Evolutionary conservation across 1,139 yeast genomes (phyloP).

Genomic region (Yueomyces sp.): DNA sequence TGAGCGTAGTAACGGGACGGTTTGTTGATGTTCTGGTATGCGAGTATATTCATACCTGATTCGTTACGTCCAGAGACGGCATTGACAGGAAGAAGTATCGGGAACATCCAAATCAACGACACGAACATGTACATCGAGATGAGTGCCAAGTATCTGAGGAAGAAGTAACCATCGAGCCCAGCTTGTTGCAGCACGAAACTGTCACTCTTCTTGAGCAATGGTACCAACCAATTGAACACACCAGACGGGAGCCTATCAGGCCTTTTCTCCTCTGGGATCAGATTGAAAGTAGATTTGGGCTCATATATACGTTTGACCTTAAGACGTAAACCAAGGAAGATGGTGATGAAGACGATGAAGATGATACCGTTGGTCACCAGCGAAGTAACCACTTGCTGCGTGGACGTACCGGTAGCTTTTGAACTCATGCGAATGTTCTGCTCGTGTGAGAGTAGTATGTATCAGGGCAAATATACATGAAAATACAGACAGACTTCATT

Average conservation of each 20-base stretch:
- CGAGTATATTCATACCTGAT: constrained; percentile 61
- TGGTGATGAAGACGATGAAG: constrained; percentile 38
- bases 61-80: constrained; percentile 46
- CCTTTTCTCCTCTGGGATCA: constrained; percentile 47
- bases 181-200: constrained; percentile 57
- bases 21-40: constrained; percentile 57
- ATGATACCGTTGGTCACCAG: constrained; percentile 42
- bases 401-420: constrained; percentile 32
- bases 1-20: constrained; percentile 68
- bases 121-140: constrained; percentile 30
- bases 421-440: not conserved
- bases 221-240: constrained; percentile 48
- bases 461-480: no score
- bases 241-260: constrained; percentile 55
- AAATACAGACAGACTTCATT: no score
- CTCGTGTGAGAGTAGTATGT: not conserved
- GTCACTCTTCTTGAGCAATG: constrained; percentile 47
- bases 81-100: constrained; percentile 51
- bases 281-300: constrained; percentile 43
- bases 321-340: constrained; percentile 43
- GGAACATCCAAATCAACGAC: constrained; percentile 37
- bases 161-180: constrained; percentile 66
- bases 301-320: constrained; percentile 52
- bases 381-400: constrained; percentile 53
- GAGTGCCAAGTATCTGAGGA: constrained; percentile 42